These are phyloP conservation scores for Elymus sibiricus DNA, from an alignment of 176 grass and related monocot genomes.

Conservation along the genomic window DNA sequence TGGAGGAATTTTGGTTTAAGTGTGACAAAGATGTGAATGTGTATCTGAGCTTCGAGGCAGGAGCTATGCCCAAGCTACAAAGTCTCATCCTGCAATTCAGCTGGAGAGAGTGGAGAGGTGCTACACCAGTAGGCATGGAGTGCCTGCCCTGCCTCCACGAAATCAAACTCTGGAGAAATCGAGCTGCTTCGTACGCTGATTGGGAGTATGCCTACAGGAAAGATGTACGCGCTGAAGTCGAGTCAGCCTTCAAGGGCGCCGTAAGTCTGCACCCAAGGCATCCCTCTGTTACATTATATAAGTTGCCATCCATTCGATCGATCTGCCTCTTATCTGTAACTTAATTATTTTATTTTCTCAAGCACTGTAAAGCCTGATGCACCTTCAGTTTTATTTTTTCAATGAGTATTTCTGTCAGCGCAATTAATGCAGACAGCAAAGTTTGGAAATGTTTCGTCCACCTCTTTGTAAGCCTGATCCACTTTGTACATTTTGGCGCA, in stretches of 20 bases:
- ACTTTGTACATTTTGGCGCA: too few species aligned
- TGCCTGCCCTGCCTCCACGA: background rate
- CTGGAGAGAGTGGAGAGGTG: background rate
- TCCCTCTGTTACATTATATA: background rate
- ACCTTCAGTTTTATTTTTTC: too few species aligned
- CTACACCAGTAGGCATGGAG: background rate
- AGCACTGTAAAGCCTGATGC: too few species aligned
- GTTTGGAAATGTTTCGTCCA: too few species aligned
- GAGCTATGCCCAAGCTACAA: background rate
- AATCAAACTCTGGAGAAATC: too few species aligned
- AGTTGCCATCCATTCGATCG: background rate
- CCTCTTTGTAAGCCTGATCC: too few species aligned
- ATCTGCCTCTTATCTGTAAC: too few species aligned
- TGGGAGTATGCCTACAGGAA: too few species aligned
- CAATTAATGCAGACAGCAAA: too few species aligned
- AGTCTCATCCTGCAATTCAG: rapidly evolving
- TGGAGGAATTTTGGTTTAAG: rapidly evolving
- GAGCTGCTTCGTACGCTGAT: too few species aligned
- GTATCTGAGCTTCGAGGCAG: background rate
- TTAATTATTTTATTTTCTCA: too few species aligned
- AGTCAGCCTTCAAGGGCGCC: background rate
- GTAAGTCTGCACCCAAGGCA: background rate
- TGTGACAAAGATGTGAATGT: background rate
- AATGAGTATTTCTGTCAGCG: too few species aligned
- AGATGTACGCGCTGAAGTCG: background rate